Evolutionary conservation across 805 yeast species (phyloP), one percentile per base, ranked within the genome.

Genomic region (Pichia membranifaciens): DNA sequence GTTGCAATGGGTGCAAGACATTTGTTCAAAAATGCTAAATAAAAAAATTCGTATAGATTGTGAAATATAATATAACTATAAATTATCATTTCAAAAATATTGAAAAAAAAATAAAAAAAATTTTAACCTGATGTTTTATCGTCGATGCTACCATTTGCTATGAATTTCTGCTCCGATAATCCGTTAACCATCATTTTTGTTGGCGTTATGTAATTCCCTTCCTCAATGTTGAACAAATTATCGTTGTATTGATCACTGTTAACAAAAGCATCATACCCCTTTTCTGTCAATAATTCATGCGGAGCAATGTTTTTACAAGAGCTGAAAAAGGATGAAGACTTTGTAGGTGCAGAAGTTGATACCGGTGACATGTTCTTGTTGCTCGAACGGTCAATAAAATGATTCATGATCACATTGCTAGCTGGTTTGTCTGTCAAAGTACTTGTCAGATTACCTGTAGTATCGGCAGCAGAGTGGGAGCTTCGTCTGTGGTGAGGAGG

Each of bases 1-100:
- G 87, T 90, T n/a, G 74, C 81, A 20, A 83, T 82, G 56, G 90
- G 88, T 15, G 77, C 73, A 2, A 72, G 65, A 50, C 54, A 73
- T 4, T 49, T 78, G 43, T 50, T 70, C 28, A 68, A 69, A 38
- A 68, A 66, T 51, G 55, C 60, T n/a, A 61, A 61, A 55, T 57
- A 44, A 40, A 17, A 15, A 9, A 39, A 18, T n/a, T 25, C 29
- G 7, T 25, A 10, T 23, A 38, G 8, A 38, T 16, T 36, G 20
- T 18, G 18, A n/a, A n/a, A n/a, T n/a, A n/a, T n/a, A n/a, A n/a
- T n/a, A n/a, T n/a, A n/a, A n/a, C n/a, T n/a, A n/a, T n/a, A 8
- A 25, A 25, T 25, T 25, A 10, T 25, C 29, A 8, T 10, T 25
- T 25, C 7, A 7, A 25, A 8, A 10, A 25, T 8, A 25, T 25